Conservation (phyloP, 148 eudicot genomes). For the Chenopodium suecicum region DNA sequence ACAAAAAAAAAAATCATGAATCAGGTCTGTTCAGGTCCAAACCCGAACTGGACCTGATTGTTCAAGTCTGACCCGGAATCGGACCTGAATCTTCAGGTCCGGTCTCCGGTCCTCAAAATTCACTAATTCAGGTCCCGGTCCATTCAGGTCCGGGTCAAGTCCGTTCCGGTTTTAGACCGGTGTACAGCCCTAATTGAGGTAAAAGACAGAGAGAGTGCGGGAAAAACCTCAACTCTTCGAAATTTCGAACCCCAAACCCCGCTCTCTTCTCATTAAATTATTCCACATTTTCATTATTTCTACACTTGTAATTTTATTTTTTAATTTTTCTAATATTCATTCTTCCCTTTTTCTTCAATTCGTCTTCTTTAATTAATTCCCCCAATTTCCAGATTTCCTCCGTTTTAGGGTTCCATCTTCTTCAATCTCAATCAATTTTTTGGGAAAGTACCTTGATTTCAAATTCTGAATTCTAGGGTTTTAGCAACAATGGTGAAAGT, state of each 20-base stretch:
- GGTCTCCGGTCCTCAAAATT: too few relatives aligned
- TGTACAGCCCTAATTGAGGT: background rate
- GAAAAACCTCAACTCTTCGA: constrained; percentile 18
- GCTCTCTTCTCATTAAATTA: background rate
- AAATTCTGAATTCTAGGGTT: constrained; percentile 1
- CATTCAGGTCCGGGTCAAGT: too few relatives aligned
- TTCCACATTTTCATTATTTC: background rate
- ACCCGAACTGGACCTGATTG: too few relatives aligned
- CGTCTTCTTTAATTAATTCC: background rate
- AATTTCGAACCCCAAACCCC: background rate
- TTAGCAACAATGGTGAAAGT: constrained; percentile 20
- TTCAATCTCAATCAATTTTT: background rate
- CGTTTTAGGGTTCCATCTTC: background rate
- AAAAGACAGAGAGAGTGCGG: constrained; percentile 11
- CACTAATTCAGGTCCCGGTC: too few relatives aligned
- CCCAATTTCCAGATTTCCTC: background rate
- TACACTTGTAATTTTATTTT: background rate
- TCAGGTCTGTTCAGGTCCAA: too few relatives aligned
- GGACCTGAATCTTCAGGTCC: too few relatives aligned
- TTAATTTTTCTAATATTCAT: background rate
- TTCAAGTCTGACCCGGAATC: too few relatives aligned
- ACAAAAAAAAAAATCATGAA: too few relatives aligned
- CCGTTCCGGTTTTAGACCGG: too few relatives aligned
- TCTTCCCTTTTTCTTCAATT: background rate
- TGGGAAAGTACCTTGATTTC: background rate